Percentiles rank a stretch among this genome's conserved stretches.
Evolutionary conservation across 345 rosid species (phyloP).

Genomic region (Eucalyptus regnans): DNA sequence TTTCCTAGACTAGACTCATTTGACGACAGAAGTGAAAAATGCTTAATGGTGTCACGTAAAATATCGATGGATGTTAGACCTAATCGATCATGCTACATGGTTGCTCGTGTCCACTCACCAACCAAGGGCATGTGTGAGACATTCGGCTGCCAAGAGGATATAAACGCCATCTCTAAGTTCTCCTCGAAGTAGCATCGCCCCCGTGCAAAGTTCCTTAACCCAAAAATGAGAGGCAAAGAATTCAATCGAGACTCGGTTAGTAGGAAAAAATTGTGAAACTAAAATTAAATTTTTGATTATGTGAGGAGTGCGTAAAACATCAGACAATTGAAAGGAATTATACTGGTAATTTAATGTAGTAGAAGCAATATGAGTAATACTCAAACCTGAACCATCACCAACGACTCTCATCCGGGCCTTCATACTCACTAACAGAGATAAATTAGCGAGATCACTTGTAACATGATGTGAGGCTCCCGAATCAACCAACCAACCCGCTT

Average conservation of each 20-base stretch:
- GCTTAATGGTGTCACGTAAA: no score
- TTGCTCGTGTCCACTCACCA: background rate
- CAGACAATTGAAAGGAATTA: background rate
- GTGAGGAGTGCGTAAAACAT: background rate
- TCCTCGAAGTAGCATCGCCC: background rate
- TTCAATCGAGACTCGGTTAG: no score
- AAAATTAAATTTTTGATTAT: no score
- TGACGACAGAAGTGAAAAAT: background rate
- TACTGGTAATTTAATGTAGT: background rate
- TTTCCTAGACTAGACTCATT: background rate
- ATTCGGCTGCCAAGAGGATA: background rate
- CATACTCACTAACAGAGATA: no score
- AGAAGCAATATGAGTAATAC: no score
- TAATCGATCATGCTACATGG: background rate
- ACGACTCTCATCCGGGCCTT: no score
- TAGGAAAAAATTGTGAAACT: no score
- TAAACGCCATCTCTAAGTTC: background rate
- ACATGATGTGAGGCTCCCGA: no score
- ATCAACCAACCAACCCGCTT: no score
- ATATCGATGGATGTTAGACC: background rate
- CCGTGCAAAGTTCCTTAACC: background rate
- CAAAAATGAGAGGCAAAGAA: background rate
- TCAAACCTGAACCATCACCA: no score
- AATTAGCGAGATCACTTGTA: no score
- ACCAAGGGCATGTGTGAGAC: background rate